Percentiles rank a stretch among this genome's conserved stretches.
Conservation (phyloP, 495 filamentous ascomycete species). For the Bombardia bombarda region DNA sequence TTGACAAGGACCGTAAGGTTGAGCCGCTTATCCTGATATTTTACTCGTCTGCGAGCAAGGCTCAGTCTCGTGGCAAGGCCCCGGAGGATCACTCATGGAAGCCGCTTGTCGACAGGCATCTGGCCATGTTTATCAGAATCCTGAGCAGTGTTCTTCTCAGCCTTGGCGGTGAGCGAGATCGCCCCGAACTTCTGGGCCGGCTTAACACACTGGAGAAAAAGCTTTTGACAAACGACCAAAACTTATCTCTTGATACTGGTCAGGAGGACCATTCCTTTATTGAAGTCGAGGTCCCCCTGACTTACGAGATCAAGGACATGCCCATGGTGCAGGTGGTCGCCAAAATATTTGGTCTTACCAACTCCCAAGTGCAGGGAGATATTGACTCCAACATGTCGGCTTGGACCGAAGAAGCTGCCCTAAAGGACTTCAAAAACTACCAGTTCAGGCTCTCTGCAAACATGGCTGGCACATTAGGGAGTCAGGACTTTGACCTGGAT, state of each 20-base stretch:
- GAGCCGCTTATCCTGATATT: slow-evolving; percentile 91
- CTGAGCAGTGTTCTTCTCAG: slow-evolving; percentile 72
- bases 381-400: slow-evolving; percentile 68
- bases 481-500: slow-evolving; percentile 83
- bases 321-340: slow-evolving; percentile 79
- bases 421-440: slow-evolving; percentile 88
- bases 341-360: slow-evolving; percentile 71
- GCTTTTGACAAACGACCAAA: slow-evolving; percentile 89
- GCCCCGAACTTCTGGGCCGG: slow-evolving; percentile 71
- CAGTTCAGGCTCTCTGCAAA: slow-evolving; percentile 75
- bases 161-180: slow-evolving; percentile 63
- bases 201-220: slow-evolving; percentile 84
- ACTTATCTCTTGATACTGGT: slow-evolving; percentile 54
- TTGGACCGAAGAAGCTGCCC: slow-evolving; percentile 88
- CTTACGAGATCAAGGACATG: slow-evolving; percentile 96
- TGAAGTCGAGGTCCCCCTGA: slow-evolving; percentile 73
- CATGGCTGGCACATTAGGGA: slow-evolving; percentile 66
- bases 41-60: slow-evolving; percentile 66
- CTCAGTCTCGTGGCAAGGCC: slow-evolving; percentile 71
- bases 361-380: slow-evolving; percentile 71
- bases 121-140: slow-evolving; percentile 89
- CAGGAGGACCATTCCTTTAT: slow-evolving; percentile 53
- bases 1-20: slow-evolving; percentile 89
- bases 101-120: slow-evolving; percentile 84
- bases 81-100: slow-evolving; percentile 88